Evolutionary conservation across 805 yeast species (phyloP).

Genomic region (Aciculoconidium aculeatum): DNA sequence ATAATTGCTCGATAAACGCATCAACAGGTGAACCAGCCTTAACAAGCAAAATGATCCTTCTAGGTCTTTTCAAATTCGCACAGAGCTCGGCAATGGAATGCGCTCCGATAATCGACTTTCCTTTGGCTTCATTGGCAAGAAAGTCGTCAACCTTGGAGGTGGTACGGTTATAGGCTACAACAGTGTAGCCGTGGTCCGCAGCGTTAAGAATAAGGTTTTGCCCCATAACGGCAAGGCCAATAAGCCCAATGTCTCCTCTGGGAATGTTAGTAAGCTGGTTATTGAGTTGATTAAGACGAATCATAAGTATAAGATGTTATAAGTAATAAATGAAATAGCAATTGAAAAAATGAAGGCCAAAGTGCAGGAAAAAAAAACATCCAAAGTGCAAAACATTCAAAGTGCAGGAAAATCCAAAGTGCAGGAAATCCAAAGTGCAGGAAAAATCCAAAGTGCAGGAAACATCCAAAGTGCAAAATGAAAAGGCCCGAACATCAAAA

Average conservation of each 20-base stretch:
- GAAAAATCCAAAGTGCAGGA: too few species aligned
- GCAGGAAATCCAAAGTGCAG: too few species aligned
- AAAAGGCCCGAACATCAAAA: too few species aligned
- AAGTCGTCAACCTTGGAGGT: slow-evolving; percentile 92
- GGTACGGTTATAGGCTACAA: slow-evolving; percentile 98
- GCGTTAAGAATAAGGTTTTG: slow-evolving; percentile 95
- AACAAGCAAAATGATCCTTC: slow-evolving; percentile 89
- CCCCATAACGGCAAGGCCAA: slow-evolving; percentile 99
- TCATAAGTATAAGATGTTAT: too few species aligned
- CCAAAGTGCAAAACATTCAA: too few species aligned
- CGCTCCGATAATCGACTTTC: slow-evolving; percentile 93
- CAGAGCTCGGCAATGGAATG: slow-evolving; percentile 84
- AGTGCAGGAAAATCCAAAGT: too few species aligned
- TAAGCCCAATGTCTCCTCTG: slow-evolving; percentile 95
- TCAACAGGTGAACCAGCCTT: slow-evolving; percentile 98
- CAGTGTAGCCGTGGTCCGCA: slow-evolving; percentile 98
- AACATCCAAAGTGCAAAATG: too few species aligned
- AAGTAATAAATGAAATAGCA: too few species aligned
- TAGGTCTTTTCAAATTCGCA: slow-evolving; percentile 90
- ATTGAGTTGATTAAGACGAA: too few species aligned
- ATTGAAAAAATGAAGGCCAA: too few species aligned
- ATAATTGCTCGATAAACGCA: slow-evolving; percentile 76
- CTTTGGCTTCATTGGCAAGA: slow-evolving; percentile 92
- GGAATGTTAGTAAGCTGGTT: slow-evolving; percentile 21
- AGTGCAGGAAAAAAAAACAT: too few species aligned